A percentile compares a stretch with the other conserved stretches of the same genome.
Evolutionary conservation across 345 rosid species (phyloP).

Genomic region (Arabidopsis thaliana): TAIR10.1 NC_003076.8:2859001-2859500

Average conservation of each 20-base stretch:
- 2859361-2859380: constrained; percentile 66
- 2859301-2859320: constrained; percentile 69
- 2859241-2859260: constrained; percentile 42
- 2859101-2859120: constrained; percentile 28
- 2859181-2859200: constrained; percentile 51
- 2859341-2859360: constrained; percentile 86
- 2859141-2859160: constrained; percentile 46
- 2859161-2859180: constrained; percentile 39
- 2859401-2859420: constrained; percentile 50
- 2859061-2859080: constrained; percentile 3
- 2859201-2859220: constrained; percentile 57
- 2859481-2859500: constrained; percentile 88
- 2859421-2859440: constrained; percentile 22
- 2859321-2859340: constrained; percentile 66
- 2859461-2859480: constrained; percentile 59
- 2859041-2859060: constrained; percentile 20
- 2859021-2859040: constrained; percentile 33
- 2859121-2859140: constrained; percentile 43
- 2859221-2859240: constrained; percentile 53
- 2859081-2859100: not conserved
- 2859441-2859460: constrained; percentile 38
- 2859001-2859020: constrained; percentile 33
- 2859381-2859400: constrained; percentile 69
- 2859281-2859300: constrained; percentile 52
- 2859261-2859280: constrained; percentile 52